Evolutionary conservation across 2,329 filamentous ascomycete genomes (phyloP).

Genomic region (Xylariaceae sp.): DNA sequence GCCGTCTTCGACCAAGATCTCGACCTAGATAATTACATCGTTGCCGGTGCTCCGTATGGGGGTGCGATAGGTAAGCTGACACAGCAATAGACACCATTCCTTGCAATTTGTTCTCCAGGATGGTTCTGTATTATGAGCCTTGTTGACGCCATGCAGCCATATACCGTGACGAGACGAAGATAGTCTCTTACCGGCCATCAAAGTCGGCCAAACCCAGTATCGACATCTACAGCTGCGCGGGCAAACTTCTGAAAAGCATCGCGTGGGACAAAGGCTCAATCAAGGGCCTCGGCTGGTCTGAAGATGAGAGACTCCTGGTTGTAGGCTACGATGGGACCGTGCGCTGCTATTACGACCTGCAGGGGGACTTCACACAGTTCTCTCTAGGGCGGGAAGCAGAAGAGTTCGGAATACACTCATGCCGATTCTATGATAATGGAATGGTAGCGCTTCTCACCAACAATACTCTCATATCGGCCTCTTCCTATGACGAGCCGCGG

Average conservation of each 20-base stretch:
- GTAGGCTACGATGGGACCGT: conserved; percentile 88
- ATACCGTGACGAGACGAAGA: conserved; percentile 81
- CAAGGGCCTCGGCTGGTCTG: conserved; percentile 90
- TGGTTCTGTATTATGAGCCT: conserved; percentile 2
- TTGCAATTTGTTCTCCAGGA: no score
- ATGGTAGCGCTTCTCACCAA: conserved; percentile 89
- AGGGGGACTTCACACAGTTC: conserved; percentile 93
- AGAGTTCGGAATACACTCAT: conserved; percentile 80
- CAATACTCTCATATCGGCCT: conserved; percentile 82
- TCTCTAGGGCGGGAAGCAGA: conserved; percentile 86
- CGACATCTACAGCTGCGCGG: conserved; percentile 90
- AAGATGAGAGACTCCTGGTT: conserved; percentile 86
- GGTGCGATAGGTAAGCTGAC: conserved; percentile 75
- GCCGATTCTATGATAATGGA: conserved; percentile 87
- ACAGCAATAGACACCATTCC: no score
- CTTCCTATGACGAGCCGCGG: conserved; percentile 84
- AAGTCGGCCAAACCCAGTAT: conserved; percentile 76
- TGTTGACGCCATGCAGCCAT: conserved; percentile 57
- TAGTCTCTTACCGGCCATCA: conserved; percentile 71
- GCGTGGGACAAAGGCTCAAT: conserved; percentile 89
- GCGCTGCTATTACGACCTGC: conserved; percentile 84
- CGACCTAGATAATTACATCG: conserved; percentile 90
- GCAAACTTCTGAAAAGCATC: conserved; percentile 80
- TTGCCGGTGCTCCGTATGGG: conserved; percentile 87
- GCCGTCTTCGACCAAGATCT: conserved; percentile 89